These are phyloP conservation scores for Verticillium nonalfalfae DNA, from an alignment of 2,329 filamentous ascomycete genomes.

Conservation along the genomic window DNA sequence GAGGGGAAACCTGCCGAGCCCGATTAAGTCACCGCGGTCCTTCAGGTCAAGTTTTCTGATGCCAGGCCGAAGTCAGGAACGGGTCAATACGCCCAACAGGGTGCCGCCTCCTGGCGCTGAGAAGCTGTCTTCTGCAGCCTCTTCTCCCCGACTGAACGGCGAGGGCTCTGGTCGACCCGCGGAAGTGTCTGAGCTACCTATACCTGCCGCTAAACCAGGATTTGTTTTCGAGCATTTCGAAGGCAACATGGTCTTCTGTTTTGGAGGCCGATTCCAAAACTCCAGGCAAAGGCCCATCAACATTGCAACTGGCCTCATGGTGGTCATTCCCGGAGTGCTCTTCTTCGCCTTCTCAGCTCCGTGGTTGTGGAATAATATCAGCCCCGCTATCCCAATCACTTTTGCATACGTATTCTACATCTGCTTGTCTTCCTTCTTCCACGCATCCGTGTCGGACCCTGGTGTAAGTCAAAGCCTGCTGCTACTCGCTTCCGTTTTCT, in stretches of 20 bases:
- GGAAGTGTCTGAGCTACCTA: slow-evolving; percentile 5
- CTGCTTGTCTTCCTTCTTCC: slow-evolving; percentile 87
- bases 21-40: slow-evolving; percentile 66
- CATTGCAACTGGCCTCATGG: slow-evolving; percentile 72
- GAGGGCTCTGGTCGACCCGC: slow-evolving; percentile 26
- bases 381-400: slow-evolving; percentile 79
- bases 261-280: slow-evolving; percentile 82
- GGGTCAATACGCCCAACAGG: slow-evolving; percentile 42
- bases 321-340: slow-evolving; percentile 71
- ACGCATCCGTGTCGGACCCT: slow-evolving; percentile 87
- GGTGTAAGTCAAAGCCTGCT: slow-evolving; percentile 57
- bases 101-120: slow-evolving; percentile 61
- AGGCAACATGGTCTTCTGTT: slow-evolving; percentile 87
- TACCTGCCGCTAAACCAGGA: slow-evolving; percentile 40
- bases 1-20: slow-evolving; percentile 46
- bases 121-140: slow-evolving; percentile 75
- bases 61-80: slow-evolving; percentile 46
- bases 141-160: slow-evolving; percentile 60
- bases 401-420: slow-evolving; percentile 91
- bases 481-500: background rate
- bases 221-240: slow-evolving; percentile 67
- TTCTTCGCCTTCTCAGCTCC: slow-evolving; percentile 84
- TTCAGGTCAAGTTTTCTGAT: slow-evolving; percentile 72
- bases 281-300: slow-evolving; percentile 84
- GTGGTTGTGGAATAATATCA: slow-evolving; percentile 81